Percentiles rank a stretch among this genome's conserved stretches.
phyloP scores from a whole-genome alignment of 805 yeast species.

The Spathaspora boniae region DNA sequence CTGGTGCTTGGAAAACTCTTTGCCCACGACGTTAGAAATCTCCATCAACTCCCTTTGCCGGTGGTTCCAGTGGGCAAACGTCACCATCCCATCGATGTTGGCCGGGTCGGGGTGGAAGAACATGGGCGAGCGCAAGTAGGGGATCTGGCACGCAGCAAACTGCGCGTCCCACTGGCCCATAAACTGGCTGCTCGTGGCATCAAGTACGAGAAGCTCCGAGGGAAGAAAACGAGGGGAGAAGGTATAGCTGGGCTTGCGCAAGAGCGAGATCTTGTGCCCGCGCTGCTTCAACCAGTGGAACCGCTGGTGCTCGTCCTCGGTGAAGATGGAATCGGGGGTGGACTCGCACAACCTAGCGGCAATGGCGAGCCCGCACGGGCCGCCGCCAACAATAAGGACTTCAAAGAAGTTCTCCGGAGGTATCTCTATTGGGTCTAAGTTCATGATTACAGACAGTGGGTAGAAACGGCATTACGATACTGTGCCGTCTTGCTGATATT shows the following conservation, averaged over 20 bases:
- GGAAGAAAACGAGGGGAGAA: conserved; percentile 13
- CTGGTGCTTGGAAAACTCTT: conserved; percentile 42
- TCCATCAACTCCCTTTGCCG: conserved; percentile 37
- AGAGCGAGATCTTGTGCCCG: conserved; percentile 24
- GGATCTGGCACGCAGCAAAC: conserved; percentile 39
- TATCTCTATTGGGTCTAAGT: conserved; percentile 7
- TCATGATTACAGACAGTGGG: conserved; percentile 4
- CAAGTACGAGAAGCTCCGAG: conserved; percentile 34
- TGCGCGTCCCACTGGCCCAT: conserved; percentile 45
- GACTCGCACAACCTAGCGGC: conserved; percentile 41
- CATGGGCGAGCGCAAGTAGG: conserved; percentile 44
- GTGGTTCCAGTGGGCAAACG: conserved; percentile 30
- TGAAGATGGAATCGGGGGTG: conserved; percentile 40
- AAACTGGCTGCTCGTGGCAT: conserved; percentile 28
- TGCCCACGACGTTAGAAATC: conserved; percentile 42
- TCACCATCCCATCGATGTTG: conserved; percentile 42
- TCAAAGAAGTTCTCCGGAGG: conserved; percentile 24
- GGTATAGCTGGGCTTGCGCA: conserved; percentile 11
- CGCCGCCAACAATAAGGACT: conserved; percentile 43
- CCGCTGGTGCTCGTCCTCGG: conserved; percentile 47
- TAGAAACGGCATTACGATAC: no score
- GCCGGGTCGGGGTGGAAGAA: conserved; percentile 46
- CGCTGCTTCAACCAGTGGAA: conserved; percentile 42
- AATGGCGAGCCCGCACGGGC: conserved; percentile 43
- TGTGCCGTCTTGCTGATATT: no score